Conservation (phyloP, 1,284 basidiomycete genomes). For the Rugosomyces carneus region DNA sequence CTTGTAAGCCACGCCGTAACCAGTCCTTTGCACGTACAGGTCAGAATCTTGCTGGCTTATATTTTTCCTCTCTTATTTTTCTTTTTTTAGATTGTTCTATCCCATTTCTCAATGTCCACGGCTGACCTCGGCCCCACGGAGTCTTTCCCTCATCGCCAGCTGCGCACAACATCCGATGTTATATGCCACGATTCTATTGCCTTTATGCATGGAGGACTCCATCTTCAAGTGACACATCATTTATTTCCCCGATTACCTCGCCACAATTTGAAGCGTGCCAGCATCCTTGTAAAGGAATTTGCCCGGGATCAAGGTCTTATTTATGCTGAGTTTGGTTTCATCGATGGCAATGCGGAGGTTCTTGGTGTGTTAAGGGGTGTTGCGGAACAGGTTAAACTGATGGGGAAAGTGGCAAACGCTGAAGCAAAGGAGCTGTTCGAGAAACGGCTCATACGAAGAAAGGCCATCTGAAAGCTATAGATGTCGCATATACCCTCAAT, state of each 20-base stretch:
- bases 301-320: constrained; percentile 78
- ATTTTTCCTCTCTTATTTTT: background rate
- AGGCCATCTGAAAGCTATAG: constrained; percentile 11
- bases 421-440: constrained; percentile 57
- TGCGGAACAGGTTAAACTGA: constrained; percentile 75
- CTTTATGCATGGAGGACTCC: constrained; percentile 90
- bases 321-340: constrained; percentile 89
- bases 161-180: constrained; percentile 96
- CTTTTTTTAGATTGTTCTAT: constrained; percentile 82
- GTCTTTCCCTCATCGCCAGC: constrained; percentile 88
- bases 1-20: constrained; percentile 76
- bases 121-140: constrained; percentile 87
- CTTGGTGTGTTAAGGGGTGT: constrained; percentile 72
- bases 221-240: constrained; percentile 97
- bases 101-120: constrained; percentile 95
- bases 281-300: constrained; percentile 79
- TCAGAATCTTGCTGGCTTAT: constrained; percentile 23
- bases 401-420: constrained; percentile 65
- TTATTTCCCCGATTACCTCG: constrained; percentile 93
- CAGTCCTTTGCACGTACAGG: constrained; percentile 84
- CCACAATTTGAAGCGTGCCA: constrained; percentile 85
- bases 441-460: constrained; percentile 31
- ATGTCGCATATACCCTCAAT: constrained; percentile 4
- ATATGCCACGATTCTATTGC: constrained; percentile 79
- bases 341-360: constrained; percentile 79